Percentiles rank a stretch among this genome's conserved stretches.
Evolutionary conservation across 306 rosid species (phyloP).

Genomic region (Dryas alaskensis): DNA sequence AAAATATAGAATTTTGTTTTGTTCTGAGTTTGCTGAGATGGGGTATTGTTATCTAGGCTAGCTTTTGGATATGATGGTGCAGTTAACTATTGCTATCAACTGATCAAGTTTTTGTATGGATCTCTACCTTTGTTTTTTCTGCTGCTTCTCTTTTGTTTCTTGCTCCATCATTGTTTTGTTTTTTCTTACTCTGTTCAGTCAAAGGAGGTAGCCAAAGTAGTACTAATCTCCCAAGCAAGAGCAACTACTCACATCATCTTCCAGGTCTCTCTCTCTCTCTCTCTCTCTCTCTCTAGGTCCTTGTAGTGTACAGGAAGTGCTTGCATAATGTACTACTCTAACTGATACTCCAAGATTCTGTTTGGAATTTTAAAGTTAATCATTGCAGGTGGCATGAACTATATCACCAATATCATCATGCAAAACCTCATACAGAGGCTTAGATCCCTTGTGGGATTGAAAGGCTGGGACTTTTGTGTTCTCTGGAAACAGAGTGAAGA

Average conservation of each 20-base stretch:
- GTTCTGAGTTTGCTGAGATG: conserved; percentile 18
- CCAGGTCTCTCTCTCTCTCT: conserved; percentile 1
- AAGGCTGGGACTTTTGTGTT: conserved; percentile 77
- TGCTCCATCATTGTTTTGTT: conserved; percentile 27
- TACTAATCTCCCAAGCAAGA: neutral
- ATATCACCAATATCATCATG: conserved; percentile 26
- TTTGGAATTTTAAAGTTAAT: conserved; percentile 8
- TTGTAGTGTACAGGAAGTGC: conserved; percentile 12
- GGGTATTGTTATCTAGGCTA: neutral
- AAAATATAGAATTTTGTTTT: conserved; percentile 1
- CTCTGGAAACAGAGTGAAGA: conserved; percentile 72
- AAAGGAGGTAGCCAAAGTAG: conserved; percentile 1
- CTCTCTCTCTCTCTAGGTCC: neutral
- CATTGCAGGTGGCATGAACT: conserved; percentile 45
- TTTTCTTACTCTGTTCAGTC: conserved; percentile 31
- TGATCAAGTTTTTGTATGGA: conserved; percentile 37
- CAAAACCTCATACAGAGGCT: conserved; percentile 55
- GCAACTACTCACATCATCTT: neutral
- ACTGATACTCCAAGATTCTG: conserved; percentile 4
- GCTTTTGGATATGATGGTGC: conserved; percentile 30
- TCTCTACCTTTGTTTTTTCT: conserved; percentile 38
- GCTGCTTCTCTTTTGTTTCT: conserved; percentile 19
- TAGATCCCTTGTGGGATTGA: conserved; percentile 63
- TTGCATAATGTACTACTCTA: conserved; percentile 6
- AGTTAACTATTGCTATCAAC: conserved; percentile 57